Evolutionary conservation across 2,329 filamentous ascomycete species (phyloP).

Genomic region (Elsinoe perseae): DNA sequence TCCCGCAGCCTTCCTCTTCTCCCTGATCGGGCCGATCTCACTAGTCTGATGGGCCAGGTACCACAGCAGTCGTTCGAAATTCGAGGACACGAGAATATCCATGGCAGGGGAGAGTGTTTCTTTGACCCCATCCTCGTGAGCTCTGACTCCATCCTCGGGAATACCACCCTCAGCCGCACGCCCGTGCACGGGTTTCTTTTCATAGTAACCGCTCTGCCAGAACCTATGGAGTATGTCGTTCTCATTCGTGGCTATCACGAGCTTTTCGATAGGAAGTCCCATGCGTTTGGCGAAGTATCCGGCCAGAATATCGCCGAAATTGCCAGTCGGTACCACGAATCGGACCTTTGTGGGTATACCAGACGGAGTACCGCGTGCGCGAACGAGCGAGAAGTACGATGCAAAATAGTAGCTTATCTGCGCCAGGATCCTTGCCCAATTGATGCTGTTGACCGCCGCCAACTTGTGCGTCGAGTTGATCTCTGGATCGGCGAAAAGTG

Average conservation of each 20-base stretch:
- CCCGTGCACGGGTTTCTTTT: conserved; percentile 65
- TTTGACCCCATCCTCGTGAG: conserved; percentile 66
- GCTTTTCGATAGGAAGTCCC: conserved; percentile 79
- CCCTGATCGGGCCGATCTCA: conserved; percentile 34
- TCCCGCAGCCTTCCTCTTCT: conserved; percentile 48
- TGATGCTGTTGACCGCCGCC: conserved; percentile 93
- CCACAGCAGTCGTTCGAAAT: conserved; percentile 95
- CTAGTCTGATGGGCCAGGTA: conserved; percentile 73
- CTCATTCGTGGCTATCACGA: conserved; percentile 90
- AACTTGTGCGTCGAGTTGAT: conserved; percentile 77
- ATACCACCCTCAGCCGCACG: conserved; percentile 49
- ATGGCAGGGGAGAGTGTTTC: conserved; percentile 92
- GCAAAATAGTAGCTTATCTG: conserved; percentile 98
- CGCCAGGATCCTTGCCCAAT: conserved; percentile 88
- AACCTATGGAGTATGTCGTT: conserved; percentile 96
- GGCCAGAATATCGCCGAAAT: conserved; percentile 91
- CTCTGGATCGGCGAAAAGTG: conserved; percentile 76
- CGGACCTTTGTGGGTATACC: conserved; percentile 53
- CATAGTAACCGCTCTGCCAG: conserved; percentile 82
- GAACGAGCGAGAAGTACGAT: conserved; percentile 75
- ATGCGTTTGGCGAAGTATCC: conserved; percentile 89
- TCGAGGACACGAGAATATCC: conserved; percentile 94
- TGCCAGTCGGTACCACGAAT: conserved; percentile 88
- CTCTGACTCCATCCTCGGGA: conserved; percentile 50
- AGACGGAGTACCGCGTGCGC: conserved; percentile 46